Evolutionary conservation across 2,329 filamentous ascomycete species (phyloP).

Genomic region (Septoria linicola): DNA sequence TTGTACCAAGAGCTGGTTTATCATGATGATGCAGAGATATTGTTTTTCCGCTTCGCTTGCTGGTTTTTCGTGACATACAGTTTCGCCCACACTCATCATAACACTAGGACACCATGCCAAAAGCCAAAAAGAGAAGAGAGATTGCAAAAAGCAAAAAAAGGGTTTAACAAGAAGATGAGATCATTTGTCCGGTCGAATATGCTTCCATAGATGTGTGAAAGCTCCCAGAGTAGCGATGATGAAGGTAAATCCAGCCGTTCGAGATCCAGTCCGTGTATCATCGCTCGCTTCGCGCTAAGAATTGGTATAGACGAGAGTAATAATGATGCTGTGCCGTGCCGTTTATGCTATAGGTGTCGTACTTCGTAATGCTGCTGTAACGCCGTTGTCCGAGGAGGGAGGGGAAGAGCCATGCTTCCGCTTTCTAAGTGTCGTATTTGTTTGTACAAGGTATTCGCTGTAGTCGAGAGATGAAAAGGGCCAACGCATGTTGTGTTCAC

Average conservation of each 20-base stretch:
- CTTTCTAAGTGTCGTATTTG: conserved; percentile 25
- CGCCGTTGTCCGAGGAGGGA: conserved; percentile 26
- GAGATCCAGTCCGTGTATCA: conserved; percentile 2
- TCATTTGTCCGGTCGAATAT: not conserved
- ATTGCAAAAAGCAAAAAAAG: not conserved
- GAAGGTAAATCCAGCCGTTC: not conserved
- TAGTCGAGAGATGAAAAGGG: conserved; percentile 12
- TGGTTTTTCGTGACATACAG: conserved; percentile 5
- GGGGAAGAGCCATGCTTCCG: conserved; percentile 17
- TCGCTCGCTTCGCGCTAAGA: conserved; percentile 1
- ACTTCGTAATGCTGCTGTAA: conserved; percentile 30
- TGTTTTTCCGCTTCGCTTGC: not conserved
- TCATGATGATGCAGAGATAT: conserved; percentile 1
- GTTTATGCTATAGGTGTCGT: conserved; percentile 19
- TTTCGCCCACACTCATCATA: not conserved
- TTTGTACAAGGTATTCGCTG: conserved; percentile 31
- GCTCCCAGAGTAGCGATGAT: not conserved
- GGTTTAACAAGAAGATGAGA: not conserved
- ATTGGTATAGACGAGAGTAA: conserved; percentile 14
- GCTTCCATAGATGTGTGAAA: conserved; percentile 1
- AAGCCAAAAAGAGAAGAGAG: not conserved
- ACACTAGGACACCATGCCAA: conserved; percentile 1
- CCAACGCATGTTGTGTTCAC: conserved; percentile 10
- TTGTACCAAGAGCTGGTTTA: conserved; percentile 1
- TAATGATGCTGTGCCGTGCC: conserved; percentile 22